Evolutionary conservation across 1,284 basidiomycete species (phyloP), one percentile per base, ranked within the genome.

Genomic region (Vanrija sp.): DNA sequence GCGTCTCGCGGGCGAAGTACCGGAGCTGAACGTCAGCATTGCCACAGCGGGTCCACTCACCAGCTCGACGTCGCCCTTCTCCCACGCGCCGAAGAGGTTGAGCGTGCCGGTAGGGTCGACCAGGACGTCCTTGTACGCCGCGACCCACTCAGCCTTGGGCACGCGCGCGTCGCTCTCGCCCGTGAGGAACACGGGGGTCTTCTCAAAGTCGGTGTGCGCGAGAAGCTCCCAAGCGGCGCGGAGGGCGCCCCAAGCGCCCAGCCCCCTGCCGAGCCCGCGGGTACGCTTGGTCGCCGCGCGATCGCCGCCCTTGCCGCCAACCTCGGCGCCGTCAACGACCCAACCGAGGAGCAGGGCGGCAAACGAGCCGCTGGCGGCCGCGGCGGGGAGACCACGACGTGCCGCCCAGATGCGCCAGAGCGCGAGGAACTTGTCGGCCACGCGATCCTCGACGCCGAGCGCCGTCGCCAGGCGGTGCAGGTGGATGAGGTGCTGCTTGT

Each of bases 321-420:
- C 64, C 54, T 87, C 84, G 54, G 88, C 87, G 9, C 91, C 91
- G 23, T 79, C 72, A 15, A 92, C 78, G 24, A 94, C 72, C 60
- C 87, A 77, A 20, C 83, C 84, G n/a, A 95, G 73, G 0, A 93
- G 64, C 20, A 83, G 83, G 55, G 77, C 75, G 82, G 89, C 92
- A 78, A 83, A 88, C 41, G 80, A 76, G 0, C 87, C 89, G 37
- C 80, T 78, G 2, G 88, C 78, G 59, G 85, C 86, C 53, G 82
- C 68, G 69, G 37, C 74, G 24, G 66, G 57, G 60, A 89, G 89
- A 0, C 90, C 91, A 19, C 93, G 82, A 68, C 94, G 88, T 51
- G 86, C 86, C 1, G 89, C 88, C 95, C 94, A 97, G 18, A 95
- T 83, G 19, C 90, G 83, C 51, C 97, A 82, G 10, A 97, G 78